phyloP scores from a whole-genome alignment of 352 stramenopile genomes.

The Phytophthora cajani region DNA sequence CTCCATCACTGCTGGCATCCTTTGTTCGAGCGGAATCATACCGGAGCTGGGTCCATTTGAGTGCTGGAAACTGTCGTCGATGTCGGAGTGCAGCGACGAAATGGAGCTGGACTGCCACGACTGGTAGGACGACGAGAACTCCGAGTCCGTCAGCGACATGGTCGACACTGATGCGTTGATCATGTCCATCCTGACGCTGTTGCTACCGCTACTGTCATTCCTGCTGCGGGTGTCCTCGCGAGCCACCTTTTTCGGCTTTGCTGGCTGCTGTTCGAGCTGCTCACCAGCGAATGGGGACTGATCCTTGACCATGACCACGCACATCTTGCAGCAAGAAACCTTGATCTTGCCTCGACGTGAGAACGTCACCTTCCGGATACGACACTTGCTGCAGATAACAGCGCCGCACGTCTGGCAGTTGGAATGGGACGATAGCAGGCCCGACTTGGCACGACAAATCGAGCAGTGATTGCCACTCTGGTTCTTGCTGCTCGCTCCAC shows the following conservation, averaged over 20 bases:
- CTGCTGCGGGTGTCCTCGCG: conserved; percentile 29
- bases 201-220: conserved; percentile 38
- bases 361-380: conserved; percentile 67
- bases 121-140: conserved; percentile 63
- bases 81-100: conserved; percentile 60
- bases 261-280: conserved; percentile 43
- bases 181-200: conserved; percentile 20
- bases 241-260: conserved; percentile 34
- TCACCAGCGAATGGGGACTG: conserved; percentile 72
- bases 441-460: conserved; percentile 66
- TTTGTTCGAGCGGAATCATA: conserved; percentile 39
- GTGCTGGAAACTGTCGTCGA: conserved; percentile 48
- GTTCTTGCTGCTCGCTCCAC: conserved; percentile 39
- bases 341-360: conserved; percentile 67
- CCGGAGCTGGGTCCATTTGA: conserved; percentile 23
- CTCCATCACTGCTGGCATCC: conserved; percentile 59
- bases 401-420: conserved; percentile 71
- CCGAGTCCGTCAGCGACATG: conserved; percentile 57
- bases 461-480: conserved; percentile 59
- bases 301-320: conserved; percentile 70
- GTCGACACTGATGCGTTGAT: conserved; percentile 43
- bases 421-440: conserved; percentile 59
- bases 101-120: conserved; percentile 67
- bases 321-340: conserved; percentile 76
- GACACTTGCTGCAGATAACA: conserved; percentile 80